Conservation (phyloP, 2,329 filamentous ascomycete species). For the Microdochium trichocladiopsis region DNA sequence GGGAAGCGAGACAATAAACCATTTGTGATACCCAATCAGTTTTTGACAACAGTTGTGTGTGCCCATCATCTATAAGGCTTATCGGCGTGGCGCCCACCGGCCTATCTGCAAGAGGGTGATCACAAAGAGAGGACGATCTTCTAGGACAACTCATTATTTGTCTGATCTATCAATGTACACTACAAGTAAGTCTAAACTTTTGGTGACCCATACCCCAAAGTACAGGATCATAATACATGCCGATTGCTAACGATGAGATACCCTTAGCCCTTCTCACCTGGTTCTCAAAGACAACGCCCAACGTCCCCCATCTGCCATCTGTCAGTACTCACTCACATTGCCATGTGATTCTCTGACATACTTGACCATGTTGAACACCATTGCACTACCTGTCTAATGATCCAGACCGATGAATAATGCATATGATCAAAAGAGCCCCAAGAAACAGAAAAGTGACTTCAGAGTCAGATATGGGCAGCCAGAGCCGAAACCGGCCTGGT, state of each 20-base stretch:
- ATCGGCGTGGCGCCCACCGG: too few species aligned
- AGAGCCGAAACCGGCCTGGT: background rate
- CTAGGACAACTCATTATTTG: background rate
- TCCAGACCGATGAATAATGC: background rate
- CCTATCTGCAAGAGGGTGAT: background rate
- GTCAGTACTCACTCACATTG: background rate
- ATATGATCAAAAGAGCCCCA: background rate
- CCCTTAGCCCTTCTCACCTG: background rate
- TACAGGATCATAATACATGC: background rate
- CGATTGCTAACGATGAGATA: background rate
- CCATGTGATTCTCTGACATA: background rate
- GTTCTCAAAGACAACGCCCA: background rate
- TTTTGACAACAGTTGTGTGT: background rate
- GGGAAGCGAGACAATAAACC: background rate
- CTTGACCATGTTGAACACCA: background rate
- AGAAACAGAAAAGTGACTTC: background rate
- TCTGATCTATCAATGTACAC: background rate
- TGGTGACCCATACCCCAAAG: background rate
- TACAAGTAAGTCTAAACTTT: background rate
- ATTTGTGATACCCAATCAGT: background rate
- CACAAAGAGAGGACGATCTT: background rate
- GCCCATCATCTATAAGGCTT: too few species aligned
- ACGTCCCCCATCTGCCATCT: background rate
- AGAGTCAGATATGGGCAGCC: background rate
- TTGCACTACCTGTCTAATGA: background rate